Conservation (phyloP, 495 filamentous ascomycete genomes). For the Opeltia flavorubescens region DNA sequence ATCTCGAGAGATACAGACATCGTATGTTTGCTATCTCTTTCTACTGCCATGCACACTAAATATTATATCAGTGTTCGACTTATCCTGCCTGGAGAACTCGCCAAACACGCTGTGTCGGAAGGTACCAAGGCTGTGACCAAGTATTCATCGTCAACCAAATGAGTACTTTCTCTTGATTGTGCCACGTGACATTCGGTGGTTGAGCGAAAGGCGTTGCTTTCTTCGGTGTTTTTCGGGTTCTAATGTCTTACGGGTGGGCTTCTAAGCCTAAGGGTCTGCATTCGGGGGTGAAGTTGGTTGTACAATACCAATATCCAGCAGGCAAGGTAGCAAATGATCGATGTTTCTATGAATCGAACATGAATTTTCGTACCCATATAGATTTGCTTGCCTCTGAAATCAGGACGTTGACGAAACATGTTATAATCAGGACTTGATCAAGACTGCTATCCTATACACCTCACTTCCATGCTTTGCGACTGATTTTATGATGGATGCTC, state of each 20-base stretch:
- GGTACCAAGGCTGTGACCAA: constrained; percentile 99
- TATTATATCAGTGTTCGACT: constrained; percentile 54
- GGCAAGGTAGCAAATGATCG: not conserved
- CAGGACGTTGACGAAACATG: too few species aligned
- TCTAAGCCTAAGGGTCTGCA: constrained; percentile 60
- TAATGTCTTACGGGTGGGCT: constrained; percentile 88
- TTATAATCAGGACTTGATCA: too few species aligned
- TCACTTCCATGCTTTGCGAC: too few species aligned
- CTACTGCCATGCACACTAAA: constrained; percentile 8
- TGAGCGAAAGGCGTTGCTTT: constrained; percentile 40
- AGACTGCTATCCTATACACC: too few species aligned
- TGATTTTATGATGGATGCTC: constrained; percentile 6
- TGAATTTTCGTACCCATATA: not conserved
- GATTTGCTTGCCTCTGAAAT: too few species aligned
- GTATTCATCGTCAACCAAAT: constrained; percentile 99
- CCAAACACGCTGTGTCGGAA: constrained; percentile 98
- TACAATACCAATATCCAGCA: constrained; percentile 12
- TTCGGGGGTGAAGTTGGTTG: constrained; percentile 19
- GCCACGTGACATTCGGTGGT: constrained; percentile 31
- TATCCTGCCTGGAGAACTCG: constrained; percentile 94
- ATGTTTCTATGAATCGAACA: too few species aligned
- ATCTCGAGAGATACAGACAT: constrained; percentile 98
- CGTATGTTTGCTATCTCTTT: constrained; percentile 33
- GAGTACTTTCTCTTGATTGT: constrained; percentile 43
- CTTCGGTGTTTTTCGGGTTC: constrained; percentile 57